Conservation (phyloP, 768 basidiomycete species). For the Tephrocybe sp. region DNA sequence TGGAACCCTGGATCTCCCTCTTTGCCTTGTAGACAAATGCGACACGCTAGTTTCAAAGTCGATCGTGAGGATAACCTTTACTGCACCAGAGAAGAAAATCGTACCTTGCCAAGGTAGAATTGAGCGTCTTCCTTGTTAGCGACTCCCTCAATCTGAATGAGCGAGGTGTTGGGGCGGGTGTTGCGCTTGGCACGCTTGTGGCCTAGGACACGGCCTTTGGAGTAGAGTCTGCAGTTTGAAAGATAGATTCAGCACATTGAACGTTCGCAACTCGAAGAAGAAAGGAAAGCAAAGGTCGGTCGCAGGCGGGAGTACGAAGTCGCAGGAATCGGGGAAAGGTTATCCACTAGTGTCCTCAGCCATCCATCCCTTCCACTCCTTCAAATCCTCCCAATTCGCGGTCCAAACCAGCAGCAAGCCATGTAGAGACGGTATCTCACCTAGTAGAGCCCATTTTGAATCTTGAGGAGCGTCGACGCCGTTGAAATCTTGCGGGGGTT, state of each 20-base stretch:
- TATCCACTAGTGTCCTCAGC: constrained; percentile 19
- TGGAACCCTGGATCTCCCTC: constrained; percentile 89
- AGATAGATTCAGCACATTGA: constrained; percentile 15
- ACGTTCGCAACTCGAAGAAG: background rate
- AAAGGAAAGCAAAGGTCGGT: background rate
- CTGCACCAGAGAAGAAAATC: constrained; percentile 17
- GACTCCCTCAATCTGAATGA: constrained; percentile 97
- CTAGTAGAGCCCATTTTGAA: constrained; percentile 79
- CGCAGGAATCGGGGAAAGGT: constrained; percentile 10
- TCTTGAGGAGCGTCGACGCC: constrained; percentile 46
- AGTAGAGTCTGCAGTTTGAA: constrained; percentile 69
- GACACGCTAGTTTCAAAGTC: constrained; percentile 60
- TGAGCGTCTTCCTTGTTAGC: constrained; percentile 90
- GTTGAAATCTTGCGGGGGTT: constrained; percentile 40
- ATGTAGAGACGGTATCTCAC: constrained; percentile 42
- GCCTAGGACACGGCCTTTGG: constrained; percentile 94
- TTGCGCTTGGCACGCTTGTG: constrained; percentile 99
- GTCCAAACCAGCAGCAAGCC: constrained; percentile 15
- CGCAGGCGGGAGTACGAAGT: constrained; percentile 1
- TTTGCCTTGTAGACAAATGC: constrained; percentile 99
- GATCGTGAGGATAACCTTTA: background rate
- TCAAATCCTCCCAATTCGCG: constrained; percentile 13
- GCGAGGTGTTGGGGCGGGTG: constrained; percentile 91
- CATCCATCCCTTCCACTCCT: constrained; percentile 44
- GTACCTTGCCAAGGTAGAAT: constrained; percentile 98